A percentile compares a stretch with the other conserved stretches of the same genome.
These are phyloP conservation scores for Myxozyma sirexii DNA, from an alignment of 805 yeast genomes.

Conservation along the genomic window DNA sequence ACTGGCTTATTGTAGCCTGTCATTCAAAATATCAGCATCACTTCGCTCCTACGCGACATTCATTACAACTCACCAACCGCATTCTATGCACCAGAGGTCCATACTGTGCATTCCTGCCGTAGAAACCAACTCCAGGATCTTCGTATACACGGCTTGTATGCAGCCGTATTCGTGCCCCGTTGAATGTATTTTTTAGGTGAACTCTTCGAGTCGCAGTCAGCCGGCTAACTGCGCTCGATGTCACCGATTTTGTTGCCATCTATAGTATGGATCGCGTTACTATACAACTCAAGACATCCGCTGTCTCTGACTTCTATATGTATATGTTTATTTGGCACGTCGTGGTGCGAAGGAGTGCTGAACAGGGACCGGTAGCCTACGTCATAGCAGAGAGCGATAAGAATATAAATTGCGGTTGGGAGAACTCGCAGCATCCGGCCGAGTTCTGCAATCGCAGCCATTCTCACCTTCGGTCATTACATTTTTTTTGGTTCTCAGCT, in stretches of 20 bases:
- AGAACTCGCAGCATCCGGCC: no score
- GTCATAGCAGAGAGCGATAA: no score
- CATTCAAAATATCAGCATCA: background rate
- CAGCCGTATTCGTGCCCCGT: background rate
- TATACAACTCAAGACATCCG: background rate
- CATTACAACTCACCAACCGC: constrained; percentile 12
- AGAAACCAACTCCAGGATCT: background rate
- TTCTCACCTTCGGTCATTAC: no score
- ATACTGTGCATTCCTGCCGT: background rate
- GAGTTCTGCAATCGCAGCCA: no score
- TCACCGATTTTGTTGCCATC: background rate
- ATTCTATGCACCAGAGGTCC: constrained; percentile 17
- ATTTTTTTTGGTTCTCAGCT: no score
- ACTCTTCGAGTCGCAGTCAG: background rate
- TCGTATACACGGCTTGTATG: background rate
- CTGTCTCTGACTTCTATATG: background rate
- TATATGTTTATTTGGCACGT: no score
- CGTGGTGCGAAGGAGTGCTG: background rate
- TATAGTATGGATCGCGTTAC: no score
- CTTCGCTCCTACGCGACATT: background rate
- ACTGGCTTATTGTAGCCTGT: constrained; percentile 31
- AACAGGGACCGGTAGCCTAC: no score
- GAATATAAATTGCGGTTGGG: no score
- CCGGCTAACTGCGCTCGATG: background rate
- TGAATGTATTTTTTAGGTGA: background rate